phyloP scores from a whole-genome alignment of 2,329 filamentous ascomycete genomes.

The Cucurbitaria berberidis region DNA sequence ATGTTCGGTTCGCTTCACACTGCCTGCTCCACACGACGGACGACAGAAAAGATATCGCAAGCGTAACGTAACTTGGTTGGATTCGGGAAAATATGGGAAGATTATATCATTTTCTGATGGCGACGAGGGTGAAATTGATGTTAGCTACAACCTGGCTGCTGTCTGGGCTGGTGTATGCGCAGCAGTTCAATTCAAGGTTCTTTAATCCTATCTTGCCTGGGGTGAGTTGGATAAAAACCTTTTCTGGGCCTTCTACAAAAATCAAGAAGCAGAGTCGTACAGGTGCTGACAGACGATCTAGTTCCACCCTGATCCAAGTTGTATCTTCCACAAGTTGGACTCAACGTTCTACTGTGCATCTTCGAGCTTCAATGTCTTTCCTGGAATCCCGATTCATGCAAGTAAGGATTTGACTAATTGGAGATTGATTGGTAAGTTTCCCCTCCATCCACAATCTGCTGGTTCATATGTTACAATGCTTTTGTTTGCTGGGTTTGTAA shows the following conservation, averaged over 20 bases:
- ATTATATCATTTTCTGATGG: not conserved
- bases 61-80: not conserved
- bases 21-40: not conserved
- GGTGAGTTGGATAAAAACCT: constrained; percentile 1
- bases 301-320: constrained; percentile 59
- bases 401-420: constrained; percentile 60
- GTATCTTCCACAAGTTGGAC: constrained; percentile 50
- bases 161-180: not conserved
- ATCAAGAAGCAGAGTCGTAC: not conserved
- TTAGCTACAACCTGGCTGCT: not conserved
- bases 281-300: not conserved
- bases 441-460: not conserved
- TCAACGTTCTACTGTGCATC: constrained; percentile 60
- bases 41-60: not conserved
- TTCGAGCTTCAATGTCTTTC: constrained; percentile 61
- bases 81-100: not conserved
- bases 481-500: not conserved
- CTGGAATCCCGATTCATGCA: constrained; percentile 60
- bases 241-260: not conserved
- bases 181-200: constrained; percentile 15
- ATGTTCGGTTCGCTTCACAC: constrained; percentile 4
- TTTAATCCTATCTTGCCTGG: constrained; percentile 58
- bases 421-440: constrained; percentile 50
- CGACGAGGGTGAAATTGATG: not conserved
- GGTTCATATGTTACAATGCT: not conserved